These are phyloP conservation scores for Aureobasidium sp. DNA, from an alignment of 2,329 filamentous ascomycete genomes.

Conservation along the genomic window DNA sequence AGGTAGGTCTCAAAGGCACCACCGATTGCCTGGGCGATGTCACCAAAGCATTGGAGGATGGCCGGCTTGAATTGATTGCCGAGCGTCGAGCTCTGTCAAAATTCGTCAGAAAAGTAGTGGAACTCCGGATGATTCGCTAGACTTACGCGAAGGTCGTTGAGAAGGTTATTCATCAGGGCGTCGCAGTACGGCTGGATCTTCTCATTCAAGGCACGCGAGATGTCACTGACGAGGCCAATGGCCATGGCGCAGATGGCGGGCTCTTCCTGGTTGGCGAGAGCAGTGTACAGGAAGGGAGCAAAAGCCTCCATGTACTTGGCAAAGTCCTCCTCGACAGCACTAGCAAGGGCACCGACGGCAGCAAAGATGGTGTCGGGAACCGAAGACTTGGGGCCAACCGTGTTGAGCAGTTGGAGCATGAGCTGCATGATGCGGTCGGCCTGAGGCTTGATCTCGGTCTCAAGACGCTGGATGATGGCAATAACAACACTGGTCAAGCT, in stretches of 20 bases:
- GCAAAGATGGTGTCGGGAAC: constrained; percentile 93
- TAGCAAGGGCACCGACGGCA: constrained; percentile 84
- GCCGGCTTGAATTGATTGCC: constrained; percentile 97
- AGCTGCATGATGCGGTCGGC: constrained; percentile 92
- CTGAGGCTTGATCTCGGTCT: constrained; percentile 83
- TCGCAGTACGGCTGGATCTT: constrained; percentile 94
- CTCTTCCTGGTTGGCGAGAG: constrained; percentile 92
- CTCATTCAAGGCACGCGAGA: constrained; percentile 83
- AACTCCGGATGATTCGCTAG: constrained; percentile 41
- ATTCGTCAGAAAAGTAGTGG: constrained; percentile 34
- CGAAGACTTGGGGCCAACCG: constrained; percentile 75
- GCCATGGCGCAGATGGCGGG: constrained; percentile 91
- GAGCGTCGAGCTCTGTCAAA: constrained; percentile 58
- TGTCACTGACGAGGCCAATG: constrained; percentile 94
- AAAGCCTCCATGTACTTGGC: constrained; percentile 97
- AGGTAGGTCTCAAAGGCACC: constrained; percentile 91
- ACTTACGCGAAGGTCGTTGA: constrained; percentile 68
- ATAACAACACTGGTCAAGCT: constrained; percentile 87
- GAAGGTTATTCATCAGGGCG: constrained; percentile 93
- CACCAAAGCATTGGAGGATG: constrained; percentile 95
- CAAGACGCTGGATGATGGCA: constrained; percentile 83
- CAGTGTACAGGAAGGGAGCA: constrained; percentile 84
- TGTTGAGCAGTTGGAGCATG: constrained; percentile 71
- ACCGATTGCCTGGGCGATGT: constrained; percentile 91
- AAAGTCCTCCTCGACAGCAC: constrained; percentile 86